Evolutionary conservation across 2,329 filamentous ascomycete species (phyloP).

Genomic region (Dactylellina parvicollis): DNA sequence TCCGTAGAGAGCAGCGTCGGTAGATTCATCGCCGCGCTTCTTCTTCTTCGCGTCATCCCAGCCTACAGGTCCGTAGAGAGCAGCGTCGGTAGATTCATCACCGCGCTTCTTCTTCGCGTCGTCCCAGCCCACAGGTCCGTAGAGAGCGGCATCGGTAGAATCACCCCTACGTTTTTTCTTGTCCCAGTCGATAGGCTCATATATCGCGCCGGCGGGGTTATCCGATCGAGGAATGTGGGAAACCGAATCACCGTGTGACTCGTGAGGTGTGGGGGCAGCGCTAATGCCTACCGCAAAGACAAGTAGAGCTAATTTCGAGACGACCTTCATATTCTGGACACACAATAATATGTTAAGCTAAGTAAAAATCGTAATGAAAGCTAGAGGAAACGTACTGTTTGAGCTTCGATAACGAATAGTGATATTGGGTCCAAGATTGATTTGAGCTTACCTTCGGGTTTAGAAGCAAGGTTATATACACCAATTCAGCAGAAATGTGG

Average conservation of each 20-base stretch:
- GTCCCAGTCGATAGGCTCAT: constrained; percentile 13
- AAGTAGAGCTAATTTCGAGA: constrained; percentile 14
- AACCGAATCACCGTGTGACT: constrained; percentile 2
- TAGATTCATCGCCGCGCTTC: not conserved
- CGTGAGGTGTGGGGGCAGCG: constrained; percentile 8
- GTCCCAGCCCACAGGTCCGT: constrained; percentile 13
- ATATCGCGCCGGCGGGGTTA: constrained; percentile 9
- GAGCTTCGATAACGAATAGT: too few species aligned
- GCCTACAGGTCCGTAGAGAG: not conserved
- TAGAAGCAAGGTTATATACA: too few species aligned
- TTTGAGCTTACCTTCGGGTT: too few species aligned
- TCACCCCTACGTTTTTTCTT: constrained; percentile 12
- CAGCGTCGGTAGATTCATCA: not conserved
- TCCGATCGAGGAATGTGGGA: constrained; percentile 11
- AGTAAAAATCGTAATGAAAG: not conserved
- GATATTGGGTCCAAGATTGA: too few species aligned
- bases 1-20: not conserved
- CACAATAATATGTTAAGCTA: not conserved
- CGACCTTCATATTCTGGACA: constrained; percentile 7
- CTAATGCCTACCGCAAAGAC: constrained; percentile 5
- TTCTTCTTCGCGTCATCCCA: constrained; percentile 11
- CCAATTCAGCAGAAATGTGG: too few species aligned
- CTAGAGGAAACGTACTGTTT: not conserved
- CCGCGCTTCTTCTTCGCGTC: constrained; percentile 8
- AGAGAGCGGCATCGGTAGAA: constrained; percentile 7